Percentiles rank a stretch among this genome's conserved stretches.
These are phyloP conservation scores for Acacia crassicarpa DNA, from an alignment of 306 rosid genomes.

Conservation along the genomic window DNA sequence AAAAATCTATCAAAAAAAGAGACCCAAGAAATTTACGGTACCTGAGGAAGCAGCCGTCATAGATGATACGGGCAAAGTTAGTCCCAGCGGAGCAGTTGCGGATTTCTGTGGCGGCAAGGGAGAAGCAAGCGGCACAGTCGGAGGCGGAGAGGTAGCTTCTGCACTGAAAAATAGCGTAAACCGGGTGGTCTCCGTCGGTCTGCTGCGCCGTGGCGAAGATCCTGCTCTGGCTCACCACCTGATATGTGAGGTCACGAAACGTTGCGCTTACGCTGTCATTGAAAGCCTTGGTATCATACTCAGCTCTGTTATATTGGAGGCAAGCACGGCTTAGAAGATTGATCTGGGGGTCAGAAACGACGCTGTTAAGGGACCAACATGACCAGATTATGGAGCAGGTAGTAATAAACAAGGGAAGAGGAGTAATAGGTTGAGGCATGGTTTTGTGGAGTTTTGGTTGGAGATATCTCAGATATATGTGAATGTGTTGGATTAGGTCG, in stretches of 20 bases:
- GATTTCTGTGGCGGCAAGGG: conserved; percentile 35
- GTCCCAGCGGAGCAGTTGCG: conserved; percentile 44
- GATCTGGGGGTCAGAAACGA: neutral
- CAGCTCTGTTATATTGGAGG: neutral
- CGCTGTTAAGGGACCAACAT: neutral
- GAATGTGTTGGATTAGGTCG: neutral
- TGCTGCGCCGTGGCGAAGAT: neutral
- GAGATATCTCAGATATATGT: neutral
- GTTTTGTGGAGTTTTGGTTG: neutral
- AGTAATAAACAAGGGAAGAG: neutral
- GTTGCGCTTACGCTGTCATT: neutral
- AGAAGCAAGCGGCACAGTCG: conserved; percentile 52
- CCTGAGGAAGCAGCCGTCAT: conserved; percentile 76
- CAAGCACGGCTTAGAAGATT: neutral
- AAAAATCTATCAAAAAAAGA: no score
- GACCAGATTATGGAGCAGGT: neutral
- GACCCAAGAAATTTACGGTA: neutral
- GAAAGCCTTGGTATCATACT: neutral
- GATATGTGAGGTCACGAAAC: neutral
- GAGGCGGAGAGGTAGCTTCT: conserved; percentile 49
- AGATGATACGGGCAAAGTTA: conserved; percentile 60
- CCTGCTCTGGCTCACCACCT: neutral
- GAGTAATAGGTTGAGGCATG: neutral
- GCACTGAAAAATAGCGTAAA: neutral
- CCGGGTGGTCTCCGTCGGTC: neutral